phyloP scores from a whole-genome alignment of 139 green algal species.

The Edaphochlamys debaryana region DNA sequence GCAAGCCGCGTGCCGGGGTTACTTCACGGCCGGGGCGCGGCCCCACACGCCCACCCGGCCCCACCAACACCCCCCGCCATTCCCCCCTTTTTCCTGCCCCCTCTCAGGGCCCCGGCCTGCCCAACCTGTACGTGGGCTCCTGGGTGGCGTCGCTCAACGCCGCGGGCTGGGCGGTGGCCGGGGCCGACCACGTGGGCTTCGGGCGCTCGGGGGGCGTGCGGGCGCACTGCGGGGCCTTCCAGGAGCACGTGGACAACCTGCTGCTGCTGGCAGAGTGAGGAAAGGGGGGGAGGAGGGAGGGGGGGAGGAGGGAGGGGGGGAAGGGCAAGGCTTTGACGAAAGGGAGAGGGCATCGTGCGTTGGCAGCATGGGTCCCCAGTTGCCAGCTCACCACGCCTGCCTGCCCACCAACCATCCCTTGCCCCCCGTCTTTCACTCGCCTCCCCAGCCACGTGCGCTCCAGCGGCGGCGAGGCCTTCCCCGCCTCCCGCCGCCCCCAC shows the following conservation, averaged over 20 bases:
- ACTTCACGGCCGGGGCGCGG: not conserved
- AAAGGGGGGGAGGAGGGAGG: not conserved
- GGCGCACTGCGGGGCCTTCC: conserved; percentile 67
- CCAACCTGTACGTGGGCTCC: conserved; percentile 64
- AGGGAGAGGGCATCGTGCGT: not conserved
- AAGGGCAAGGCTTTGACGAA: not conserved
- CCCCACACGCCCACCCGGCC: not conserved
- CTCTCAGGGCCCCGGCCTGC: conserved; percentile 40
- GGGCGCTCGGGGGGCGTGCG: conserved; percentile 66
- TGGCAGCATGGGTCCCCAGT: no score
- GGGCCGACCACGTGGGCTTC: conserved; percentile 75
- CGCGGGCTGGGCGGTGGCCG: conserved; percentile 66
- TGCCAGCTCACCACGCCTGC: no score
- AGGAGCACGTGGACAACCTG: conserved; percentile 74
- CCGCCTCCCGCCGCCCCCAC: not conserved
- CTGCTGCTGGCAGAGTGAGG: conserved; percentile 57
- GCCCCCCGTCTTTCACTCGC: no score
- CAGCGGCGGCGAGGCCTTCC: not conserved
- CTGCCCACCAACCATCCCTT: no score
- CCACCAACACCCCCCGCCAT: not conserved
- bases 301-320: not conserved
- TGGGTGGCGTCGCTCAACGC: conserved; percentile 77
- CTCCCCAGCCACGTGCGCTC: not conserved
- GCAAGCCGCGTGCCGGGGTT: not conserved
- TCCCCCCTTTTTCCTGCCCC: not conserved